Conservation (phyloP, 371 early-diverging fungal species). For the Mucor indicus region DNA sequence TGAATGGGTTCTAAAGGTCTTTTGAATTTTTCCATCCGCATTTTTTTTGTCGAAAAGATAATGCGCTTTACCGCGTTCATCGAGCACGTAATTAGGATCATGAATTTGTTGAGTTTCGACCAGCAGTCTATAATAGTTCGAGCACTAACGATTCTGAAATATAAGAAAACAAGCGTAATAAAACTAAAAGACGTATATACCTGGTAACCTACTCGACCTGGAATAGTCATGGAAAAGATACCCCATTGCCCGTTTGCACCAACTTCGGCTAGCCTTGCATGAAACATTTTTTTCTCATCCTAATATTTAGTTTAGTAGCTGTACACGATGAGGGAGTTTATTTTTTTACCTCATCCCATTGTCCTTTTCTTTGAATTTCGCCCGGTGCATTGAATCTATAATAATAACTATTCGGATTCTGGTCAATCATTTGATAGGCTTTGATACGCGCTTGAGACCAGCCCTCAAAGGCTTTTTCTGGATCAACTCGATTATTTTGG, state of each 20-base stretch:
- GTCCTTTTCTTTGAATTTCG: slow-evolving; percentile 84
- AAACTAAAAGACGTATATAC: slow-evolving; percentile 31
- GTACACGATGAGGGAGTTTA: too few species aligned
- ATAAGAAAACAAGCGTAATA: neutral
- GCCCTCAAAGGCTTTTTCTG: slow-evolving; percentile 82
- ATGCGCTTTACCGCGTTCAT: slow-evolving; percentile 82
- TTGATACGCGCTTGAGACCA: slow-evolving; percentile 90
- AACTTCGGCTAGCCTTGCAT: slow-evolving; percentile 71
- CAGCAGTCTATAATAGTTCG: slow-evolving; percentile 86
- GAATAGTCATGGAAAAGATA: slow-evolving; percentile 87
- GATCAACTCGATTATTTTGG: slow-evolving; percentile 63
- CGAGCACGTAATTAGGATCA: slow-evolving; percentile 87
- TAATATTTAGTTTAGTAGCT: too few species aligned
- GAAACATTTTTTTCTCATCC: slow-evolving; percentile 80
- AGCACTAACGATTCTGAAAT: slow-evolving; percentile 57
- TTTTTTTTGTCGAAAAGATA: slow-evolving; percentile 82
- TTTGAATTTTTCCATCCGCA: slow-evolving; percentile 68
- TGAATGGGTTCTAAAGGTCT: slow-evolving; percentile 70
- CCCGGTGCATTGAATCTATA: slow-evolving; percentile 95
- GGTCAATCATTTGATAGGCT: slow-evolving; percentile 84
- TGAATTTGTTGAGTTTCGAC: slow-evolving; percentile 78
- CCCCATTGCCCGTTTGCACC: slow-evolving; percentile 95
- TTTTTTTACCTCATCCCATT: slow-evolving; percentile 69
- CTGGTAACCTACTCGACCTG: slow-evolving; percentile 93
- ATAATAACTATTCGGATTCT: slow-evolving; percentile 91